Conservation (phyloP, 345 rosid genomes). For the Pugionium dolabratum region DNA sequence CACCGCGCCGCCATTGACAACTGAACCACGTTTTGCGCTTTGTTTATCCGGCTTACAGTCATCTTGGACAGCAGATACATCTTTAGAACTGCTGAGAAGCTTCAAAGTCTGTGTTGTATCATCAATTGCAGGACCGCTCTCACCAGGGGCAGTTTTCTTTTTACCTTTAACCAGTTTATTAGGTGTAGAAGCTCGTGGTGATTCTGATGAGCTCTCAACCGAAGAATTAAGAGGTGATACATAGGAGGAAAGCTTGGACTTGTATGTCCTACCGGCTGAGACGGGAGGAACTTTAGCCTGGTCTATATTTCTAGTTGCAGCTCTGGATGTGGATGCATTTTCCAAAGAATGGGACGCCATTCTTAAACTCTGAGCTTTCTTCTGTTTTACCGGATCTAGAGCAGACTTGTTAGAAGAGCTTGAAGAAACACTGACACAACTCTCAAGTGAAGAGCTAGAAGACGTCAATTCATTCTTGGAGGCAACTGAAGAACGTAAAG, state of each 20-base stretch:
- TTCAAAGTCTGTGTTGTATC: conserved; percentile 40
- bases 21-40: conserved; percentile 42
- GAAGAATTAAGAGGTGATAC: conserved; percentile 69
- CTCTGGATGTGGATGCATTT: conserved; percentile 40
- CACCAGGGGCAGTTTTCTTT: conserved; percentile 26
- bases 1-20: conserved; percentile 38
- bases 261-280: conserved; percentile 51
- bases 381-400: conserved; percentile 40
- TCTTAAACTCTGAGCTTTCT: conserved; percentile 45
- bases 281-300: conserved; percentile 43
- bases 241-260: conserved; percentile 51
- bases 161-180: conserved; percentile 46
- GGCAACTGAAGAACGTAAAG: conserved; percentile 48
- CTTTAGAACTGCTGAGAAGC: conserved; percentile 38
- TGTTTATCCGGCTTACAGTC: conserved; percentile 38
- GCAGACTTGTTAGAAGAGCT: conserved; percentile 45
- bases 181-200: conserved; percentile 55
- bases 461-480: conserved; percentile 54
- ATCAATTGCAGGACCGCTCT: conserved; percentile 17
- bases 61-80: conserved; percentile 38
- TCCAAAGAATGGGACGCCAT: conserved; percentile 40
- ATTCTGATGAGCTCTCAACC: conserved; percentile 76
- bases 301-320: conserved; percentile 44
- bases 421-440: conserved; percentile 64
- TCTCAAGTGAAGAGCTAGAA: conserved; percentile 67